A percentile compares a stretch with the other conserved stretches of the same genome.
Conservation (phyloP, 192 early-diverging fungal genomes). For the Phycomyces blakesleeanus region DNA sequence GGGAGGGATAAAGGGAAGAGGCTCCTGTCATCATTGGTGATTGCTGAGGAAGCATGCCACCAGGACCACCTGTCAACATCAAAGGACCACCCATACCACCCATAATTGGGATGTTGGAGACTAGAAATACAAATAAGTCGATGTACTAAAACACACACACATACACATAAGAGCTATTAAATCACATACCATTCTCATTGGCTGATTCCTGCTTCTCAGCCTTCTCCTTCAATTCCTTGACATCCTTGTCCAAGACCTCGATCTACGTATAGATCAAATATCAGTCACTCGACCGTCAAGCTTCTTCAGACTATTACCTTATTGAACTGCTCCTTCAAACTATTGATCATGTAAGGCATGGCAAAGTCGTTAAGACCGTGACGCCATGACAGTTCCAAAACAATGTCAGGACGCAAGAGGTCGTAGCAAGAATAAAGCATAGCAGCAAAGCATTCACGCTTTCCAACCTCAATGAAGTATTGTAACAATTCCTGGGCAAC, state of each 20-base stretch:
- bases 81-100: slow-evolving; percentile 72
- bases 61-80: slow-evolving; percentile 62
- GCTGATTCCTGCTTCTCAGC: slow-evolving; percentile 38
- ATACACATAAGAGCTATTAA: too few species aligned
- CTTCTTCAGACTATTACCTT: slow-evolving; percentile 58
- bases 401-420: slow-evolving; percentile 86
- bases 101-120: slow-evolving; percentile 42
- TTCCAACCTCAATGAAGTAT: slow-evolving; percentile 91
- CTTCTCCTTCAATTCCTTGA: slow-evolving; percentile 57
- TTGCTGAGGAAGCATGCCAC: slow-evolving; percentile 26
- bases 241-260: slow-evolving; percentile 52
- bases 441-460: slow-evolving; percentile 93
- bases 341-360: slow-evolving; percentile 97
- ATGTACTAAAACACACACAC: too few species aligned
- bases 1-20: neutral
- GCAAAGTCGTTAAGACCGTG: slow-evolving; percentile 88
- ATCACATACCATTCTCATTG: slow-evolving; percentile 26
- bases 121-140: slow-evolving; percentile 27
- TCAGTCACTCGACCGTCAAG: neutral
- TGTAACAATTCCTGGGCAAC: slow-evolving; percentile 92
- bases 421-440: slow-evolving; percentile 94
- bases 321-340: slow-evolving; percentile 77
- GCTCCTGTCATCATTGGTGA: slow-evolving; percentile 30
- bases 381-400: slow-evolving; percentile 92
- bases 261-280: slow-evolving; percentile 24